Evolutionary conservation across 345 rosid species (phyloP), one percentile per base, ranked within the genome.

Genomic region (Aegle marmelos): DNA sequence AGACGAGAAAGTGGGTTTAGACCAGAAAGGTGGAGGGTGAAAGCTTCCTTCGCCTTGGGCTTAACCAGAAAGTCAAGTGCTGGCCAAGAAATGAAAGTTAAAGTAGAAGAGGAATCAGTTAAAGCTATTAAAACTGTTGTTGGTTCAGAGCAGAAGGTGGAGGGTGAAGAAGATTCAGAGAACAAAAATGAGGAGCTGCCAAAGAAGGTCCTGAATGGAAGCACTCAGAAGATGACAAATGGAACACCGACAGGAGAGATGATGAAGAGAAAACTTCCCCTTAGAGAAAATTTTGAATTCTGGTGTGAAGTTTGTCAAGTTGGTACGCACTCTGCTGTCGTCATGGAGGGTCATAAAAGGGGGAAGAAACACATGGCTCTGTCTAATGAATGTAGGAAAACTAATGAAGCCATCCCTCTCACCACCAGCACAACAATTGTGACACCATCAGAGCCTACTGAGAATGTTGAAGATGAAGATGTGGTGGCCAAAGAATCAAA

Each of bases 221-320:
- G 45, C 24, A 39, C 31, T 9, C 45, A 28, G 63, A 65, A 48
- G 71, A 69, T 34, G 74, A 71, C 68, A 60, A 62, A 57, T 21
- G 33, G 37, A 56, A 24, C 9, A 25, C 45, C 7, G 7, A 31
- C 41, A 28, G 41, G 6, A 17, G 50, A 59, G 78, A 76, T 27
- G 59, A 30, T 22, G 72, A 39, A 69, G 81, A 41, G 53, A 34
- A 68, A 71, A 76, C 33, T 30, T 4, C 76, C 75, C 62, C 39
- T 34, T 37, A 78, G 59, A 41, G 78, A 70, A 76, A 72, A 54
- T 50, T 87, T 73, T 34, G 62, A 71, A 64, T 69, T 86, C 81
- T 82, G 90, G 97, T 94, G 98, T 53, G 82, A 85, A 58, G 66
- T 45, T 22, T 94, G 97, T 80, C 76, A 61, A 13, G 36, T 89